Conservation (phyloP, 2,329 filamentous ascomycete species). For the Hirsutella rhossiliensis region DNA sequence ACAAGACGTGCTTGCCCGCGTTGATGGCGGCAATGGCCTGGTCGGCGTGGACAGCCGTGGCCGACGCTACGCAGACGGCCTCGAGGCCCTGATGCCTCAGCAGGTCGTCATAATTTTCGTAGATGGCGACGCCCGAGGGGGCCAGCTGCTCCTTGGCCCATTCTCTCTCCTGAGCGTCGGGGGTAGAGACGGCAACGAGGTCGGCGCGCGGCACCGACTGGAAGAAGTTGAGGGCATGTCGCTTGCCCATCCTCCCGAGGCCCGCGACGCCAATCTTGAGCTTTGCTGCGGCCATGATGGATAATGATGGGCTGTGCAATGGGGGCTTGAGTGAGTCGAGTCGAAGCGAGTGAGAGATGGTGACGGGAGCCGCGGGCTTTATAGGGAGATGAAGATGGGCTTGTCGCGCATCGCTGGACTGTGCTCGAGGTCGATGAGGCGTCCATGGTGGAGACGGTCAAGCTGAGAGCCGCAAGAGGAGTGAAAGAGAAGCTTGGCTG, state of each 20-base stretch:
- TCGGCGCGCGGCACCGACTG: constrained; percentile 31
- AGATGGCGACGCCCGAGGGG: constrained; percentile 30
- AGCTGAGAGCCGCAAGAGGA: no score
- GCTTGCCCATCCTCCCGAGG: constrained; percentile 39
- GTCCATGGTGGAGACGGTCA: no score
- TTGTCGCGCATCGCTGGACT: no score
- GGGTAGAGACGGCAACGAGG: constrained; percentile 36
- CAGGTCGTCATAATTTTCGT: constrained; percentile 33
- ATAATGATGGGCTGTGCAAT: no score
- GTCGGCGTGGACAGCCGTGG: constrained; percentile 43
- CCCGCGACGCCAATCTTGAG: constrained; percentile 34
- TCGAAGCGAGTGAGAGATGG: neutral
- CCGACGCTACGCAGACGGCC: constrained; percentile 26
- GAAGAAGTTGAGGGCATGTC: constrained; percentile 37
- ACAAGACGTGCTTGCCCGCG: constrained; percentile 41
- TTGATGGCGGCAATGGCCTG: constrained; percentile 44
- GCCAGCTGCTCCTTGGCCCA: constrained; percentile 31
- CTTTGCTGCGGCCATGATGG: constrained; percentile 12
- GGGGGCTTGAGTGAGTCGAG: neutral
- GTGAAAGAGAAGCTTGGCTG: no score
- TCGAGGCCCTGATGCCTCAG: constrained; percentile 22
- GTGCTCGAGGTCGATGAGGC: no score
- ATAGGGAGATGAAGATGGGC: no score
- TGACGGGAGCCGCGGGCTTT: no score
- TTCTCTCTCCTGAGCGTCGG: constrained; percentile 28